Conservation (phyloP, 331 rosid species). For the Rosa hybrid region DNA sequence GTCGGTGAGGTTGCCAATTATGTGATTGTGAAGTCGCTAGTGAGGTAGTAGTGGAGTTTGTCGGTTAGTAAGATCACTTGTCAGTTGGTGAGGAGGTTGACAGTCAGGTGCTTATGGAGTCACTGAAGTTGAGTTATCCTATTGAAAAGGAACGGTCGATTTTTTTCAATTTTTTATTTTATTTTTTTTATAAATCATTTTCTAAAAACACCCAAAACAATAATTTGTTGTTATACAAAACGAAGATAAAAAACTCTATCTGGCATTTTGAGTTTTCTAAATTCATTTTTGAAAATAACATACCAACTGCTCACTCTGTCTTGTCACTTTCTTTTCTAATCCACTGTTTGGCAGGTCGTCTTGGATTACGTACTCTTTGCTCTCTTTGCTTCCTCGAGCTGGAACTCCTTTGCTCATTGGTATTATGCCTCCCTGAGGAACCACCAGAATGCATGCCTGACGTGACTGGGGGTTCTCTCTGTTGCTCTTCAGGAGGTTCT, state of each 20-base stretch:
- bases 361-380: constrained; percentile 37
- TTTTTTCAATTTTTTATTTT: no score
- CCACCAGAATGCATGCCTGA: constrained; percentile 36
- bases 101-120: not conserved
- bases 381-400: constrained; percentile 47
- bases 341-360: constrained; percentile 55
- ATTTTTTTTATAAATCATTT: no score
- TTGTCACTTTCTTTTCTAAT: constrained; percentile 46
- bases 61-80: not conserved
- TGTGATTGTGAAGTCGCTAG: no score
- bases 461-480: constrained; percentile 18
- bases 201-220: not conserved
- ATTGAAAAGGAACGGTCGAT: not conserved
- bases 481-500: constrained; percentile 45
- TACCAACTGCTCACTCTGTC: constrained; percentile 20
- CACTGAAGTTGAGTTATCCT: not conserved
- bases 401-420: constrained; percentile 31
- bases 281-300: not conserved
- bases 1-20: not conserved
- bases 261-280: not conserved
- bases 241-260: no score
- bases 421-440: constrained; percentile 33
- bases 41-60: not conserved
- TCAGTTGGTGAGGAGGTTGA: not conserved
- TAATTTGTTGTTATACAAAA: no score